Evolutionary conservation across 2,329 filamentous ascomycete genomes (phyloP), one percentile per base, ranked within the genome.

Genomic region (Immersiporthe knoxdaviesiana): DNA sequence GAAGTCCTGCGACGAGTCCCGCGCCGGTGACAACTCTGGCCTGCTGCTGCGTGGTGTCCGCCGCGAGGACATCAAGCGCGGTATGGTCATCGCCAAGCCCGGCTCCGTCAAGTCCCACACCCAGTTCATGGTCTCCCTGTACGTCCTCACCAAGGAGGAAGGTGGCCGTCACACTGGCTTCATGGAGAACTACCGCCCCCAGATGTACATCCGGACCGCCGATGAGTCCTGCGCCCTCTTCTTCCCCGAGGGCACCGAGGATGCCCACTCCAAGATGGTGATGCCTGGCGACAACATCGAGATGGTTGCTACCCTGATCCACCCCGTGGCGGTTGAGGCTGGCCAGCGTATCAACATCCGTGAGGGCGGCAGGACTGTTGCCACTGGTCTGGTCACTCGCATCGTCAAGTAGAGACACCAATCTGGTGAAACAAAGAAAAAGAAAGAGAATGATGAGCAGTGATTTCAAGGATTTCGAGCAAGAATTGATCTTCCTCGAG

Each of bases 241-340:
- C 79, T 97, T 95, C 91, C 93, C 94, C 67, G 94, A 96, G 77
- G 92, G 91, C 72, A 91, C 87, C 72, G 90, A 91, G 80, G 91
- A 95, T 76, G 82, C 86, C 70, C 79, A 85, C 73, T 84, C 83
- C 81, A 94, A 93, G 87, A 92, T 94, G 85, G 91, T 97, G 82
- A 97, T 97, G 94, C 96, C 96, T 65, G 96, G 96, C 81, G 96
- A 99, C 88, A 99, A 99, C 83, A 90, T 97, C 74, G 96, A 99
- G 87, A 97, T 99, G 94, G 84, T 96, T 73, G 92, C 94, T 80
- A 89, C 91, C 76, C 90, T 97, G 78, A 89, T 93, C 82, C 85
- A 92, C 82, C 93, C 95, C 72, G 88, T 97, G 77, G 95, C 95
- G 70, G 83, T 97, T 73, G 96, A 99, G 85, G 84, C 88, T 72